Evolutionary conservation across 257 asterid genomes (phyloP), one percentile per base, ranked within the genome.

Genomic region (Ilex aquifolium): DNA sequence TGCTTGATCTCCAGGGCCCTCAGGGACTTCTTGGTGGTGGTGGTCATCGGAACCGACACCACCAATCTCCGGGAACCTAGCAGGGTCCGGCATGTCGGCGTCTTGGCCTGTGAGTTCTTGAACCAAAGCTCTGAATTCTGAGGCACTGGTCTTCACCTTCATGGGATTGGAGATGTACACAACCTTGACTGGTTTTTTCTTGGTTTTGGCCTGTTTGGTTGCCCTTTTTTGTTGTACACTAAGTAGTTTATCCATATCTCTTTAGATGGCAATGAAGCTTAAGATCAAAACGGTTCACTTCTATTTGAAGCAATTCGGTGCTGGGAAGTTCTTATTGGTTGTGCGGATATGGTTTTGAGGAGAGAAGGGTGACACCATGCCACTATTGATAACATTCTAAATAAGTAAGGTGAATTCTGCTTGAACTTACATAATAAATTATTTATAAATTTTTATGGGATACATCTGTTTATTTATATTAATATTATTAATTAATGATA

Each of bases 41-140:
- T 32, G 53, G 36, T 56, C 51, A 32, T 27, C 56, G 32, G 62
- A 73, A 2, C 63, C 71, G 46, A 49, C 83, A 56, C 32, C 60
- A 2, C 59, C 56, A 0, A 13, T 52, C 40, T 46, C 59, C 21
- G 68, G 39, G 42, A 58, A 73, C 56, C 66, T 62, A 27, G 73
- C 12, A 13, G 71, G 57, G 36, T 76, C 76, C 15, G 80, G 56
- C 32, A 65, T 13, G 29, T 77, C 85, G 32, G 96, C 73, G 32
- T 82, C 83, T 31, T 66, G 85, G 10, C 96, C 96, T 50, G 96
- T 89, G 72, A 89, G 89, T 67, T 82, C 83, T 76, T 89, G 96
- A 31, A 89, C 96, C 7, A 89, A 74, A 42, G 87, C 83, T 27
- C 87, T 65, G 67, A 89, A 89, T 51, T 82, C 79, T 0, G 92